phyloP scores from a whole-genome alignment of 805 yeast genomes.

The Ogataea zsoltii region DNA sequence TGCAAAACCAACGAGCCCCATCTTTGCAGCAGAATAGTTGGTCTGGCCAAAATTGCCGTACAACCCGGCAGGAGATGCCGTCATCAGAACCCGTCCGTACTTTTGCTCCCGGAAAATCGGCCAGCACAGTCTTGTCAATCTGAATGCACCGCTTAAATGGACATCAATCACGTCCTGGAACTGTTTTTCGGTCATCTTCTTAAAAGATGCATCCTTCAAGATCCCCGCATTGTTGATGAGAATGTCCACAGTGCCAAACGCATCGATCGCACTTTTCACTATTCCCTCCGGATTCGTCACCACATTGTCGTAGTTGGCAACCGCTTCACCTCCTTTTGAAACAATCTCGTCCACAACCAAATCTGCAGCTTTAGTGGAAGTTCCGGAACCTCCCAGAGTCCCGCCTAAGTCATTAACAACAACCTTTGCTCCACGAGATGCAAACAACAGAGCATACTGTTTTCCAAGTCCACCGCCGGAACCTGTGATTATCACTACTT shows the following conservation, averaged over 20 bases:
- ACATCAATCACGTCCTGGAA: conserved; percentile 81
- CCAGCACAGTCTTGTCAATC: conserved; percentile 89
- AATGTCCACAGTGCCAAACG: conserved; percentile 86
- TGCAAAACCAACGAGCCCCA: conserved; percentile 86
- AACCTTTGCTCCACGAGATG: conserved; percentile 89
- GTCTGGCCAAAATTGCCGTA: conserved; percentile 97
- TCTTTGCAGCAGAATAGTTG: conserved; percentile 91
- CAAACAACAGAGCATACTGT: conserved; percentile 83
- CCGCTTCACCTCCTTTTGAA: conserved; percentile 78
- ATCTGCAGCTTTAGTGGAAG: conserved; percentile 77
- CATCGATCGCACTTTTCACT: conserved; percentile 79
- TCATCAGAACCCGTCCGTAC: conserved; percentile 86
- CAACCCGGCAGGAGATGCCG: conserved; percentile 97
- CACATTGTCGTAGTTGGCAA: conserved; percentile 92
- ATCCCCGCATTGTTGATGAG: conserved; percentile 95
- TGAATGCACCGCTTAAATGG: conserved; percentile 87
- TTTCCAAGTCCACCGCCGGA: conserved; percentile 97
- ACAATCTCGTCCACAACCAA: conserved; percentile 83
- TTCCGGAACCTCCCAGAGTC: conserved; percentile 71
- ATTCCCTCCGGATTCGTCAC: conserved; percentile 79
- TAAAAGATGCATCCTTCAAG: conserved; percentile 81
- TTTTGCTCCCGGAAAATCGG: conserved; percentile 80
- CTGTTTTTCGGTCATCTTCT: conserved; percentile 80
- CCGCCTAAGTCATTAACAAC: conserved; percentile 96
- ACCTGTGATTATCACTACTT: conserved; percentile 92